Percentiles rank a stretch among this genome's conserved stretches.
Conservation (phyloP, 1,284 basidiomycete genomes). For the Macrocystidia cucumis region DNA sequence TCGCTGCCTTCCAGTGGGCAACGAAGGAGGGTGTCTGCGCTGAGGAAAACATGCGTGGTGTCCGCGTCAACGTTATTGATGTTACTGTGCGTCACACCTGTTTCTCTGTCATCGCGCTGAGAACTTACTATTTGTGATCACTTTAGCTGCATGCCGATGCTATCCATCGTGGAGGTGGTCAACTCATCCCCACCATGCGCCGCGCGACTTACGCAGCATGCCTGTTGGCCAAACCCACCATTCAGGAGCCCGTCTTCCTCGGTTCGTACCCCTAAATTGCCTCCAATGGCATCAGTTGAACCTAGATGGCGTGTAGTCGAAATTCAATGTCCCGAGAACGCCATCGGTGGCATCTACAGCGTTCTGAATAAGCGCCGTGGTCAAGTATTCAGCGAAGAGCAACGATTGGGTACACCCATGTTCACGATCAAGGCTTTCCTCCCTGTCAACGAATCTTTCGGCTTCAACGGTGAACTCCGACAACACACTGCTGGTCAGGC, state of each 20-base stretch:
- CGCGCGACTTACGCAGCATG: slow-evolving; percentile 96
- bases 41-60: slow-evolving; percentile 99
- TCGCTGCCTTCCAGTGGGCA: slow-evolving; percentile 99
- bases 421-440: slow-evolving; percentile 99
- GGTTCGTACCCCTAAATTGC: slow-evolving; percentile 31
- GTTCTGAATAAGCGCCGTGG: slow-evolving; percentile 97
- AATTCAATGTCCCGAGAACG: slow-evolving; percentile 97
- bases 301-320: slow-evolving; percentile 46
- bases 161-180: slow-evolving; percentile 99
- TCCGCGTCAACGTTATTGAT: slow-evolving; percentile 95
- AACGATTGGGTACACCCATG: slow-evolving; percentile 97
- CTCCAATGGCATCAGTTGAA: slow-evolving; percentile 1
- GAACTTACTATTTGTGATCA: slow-evolving; percentile 1
- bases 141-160: slow-evolving; percentile 91
- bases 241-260: slow-evolving; percentile 97
- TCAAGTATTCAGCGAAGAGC: slow-evolving; percentile 97
- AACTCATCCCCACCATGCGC: slow-evolving; percentile 97
- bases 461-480: slow-evolving; percentile 97
- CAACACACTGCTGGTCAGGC: slow-evolving; percentile 94
- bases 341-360: slow-evolving; percentile 97
- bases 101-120: neutral
- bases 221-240: slow-evolving; percentile 83
- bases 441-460: slow-evolving; percentile 96
- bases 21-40: slow-evolving; percentile 96
- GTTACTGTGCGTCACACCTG: slow-evolving; percentile 63